Evolutionary conservation across 1,139 yeast genomes (phyloP).

Genomic region (Kodamaea plutei): DNA sequence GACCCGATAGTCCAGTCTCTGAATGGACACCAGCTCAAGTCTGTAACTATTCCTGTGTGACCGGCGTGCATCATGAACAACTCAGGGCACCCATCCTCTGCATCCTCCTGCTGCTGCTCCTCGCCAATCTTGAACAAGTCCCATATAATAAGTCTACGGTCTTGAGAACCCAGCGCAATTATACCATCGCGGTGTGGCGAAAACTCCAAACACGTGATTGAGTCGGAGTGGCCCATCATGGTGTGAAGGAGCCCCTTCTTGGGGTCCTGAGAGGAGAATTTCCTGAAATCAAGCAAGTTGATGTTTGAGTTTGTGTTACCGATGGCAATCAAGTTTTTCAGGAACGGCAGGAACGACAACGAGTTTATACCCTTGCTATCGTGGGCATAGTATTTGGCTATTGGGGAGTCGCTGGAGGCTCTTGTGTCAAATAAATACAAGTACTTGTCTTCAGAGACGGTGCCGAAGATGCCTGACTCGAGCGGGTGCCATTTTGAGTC

Average conservation of each 20-base stretch:
- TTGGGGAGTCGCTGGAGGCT: conserved; percentile 18
- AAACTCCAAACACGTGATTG: conserved; percentile 67
- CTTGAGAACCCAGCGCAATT: conserved; percentile 69
- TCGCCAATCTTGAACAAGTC: conserved; percentile 69
- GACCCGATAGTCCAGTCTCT: conserved; percentile 72
- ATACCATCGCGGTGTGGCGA: conserved; percentile 69
- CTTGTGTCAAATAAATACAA: conserved; percentile 44
- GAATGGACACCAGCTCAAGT: conserved; percentile 64
- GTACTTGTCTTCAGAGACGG: conserved; percentile 65
- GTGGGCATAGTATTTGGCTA: conserved; percentile 26
- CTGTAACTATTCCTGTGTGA: conserved; percentile 72
- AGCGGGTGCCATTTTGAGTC: conserved; percentile 69
- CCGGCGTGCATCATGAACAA: conserved; percentile 85
- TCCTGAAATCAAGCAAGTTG: conserved; percentile 57
- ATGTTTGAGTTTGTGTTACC: conserved; percentile 71
- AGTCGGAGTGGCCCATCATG: conserved; percentile 73
- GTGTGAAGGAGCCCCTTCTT: conserved; percentile 47
- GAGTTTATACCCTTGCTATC: conserved; percentile 53
- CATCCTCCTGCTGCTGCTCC: conserved; percentile 77
- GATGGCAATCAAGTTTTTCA: conserved; percentile 55
- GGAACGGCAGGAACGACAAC: conserved; percentile 60
- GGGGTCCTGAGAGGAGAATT: conserved; percentile 25
- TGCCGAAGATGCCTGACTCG: conserved; percentile 50
- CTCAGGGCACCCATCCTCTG: conserved; percentile 79
- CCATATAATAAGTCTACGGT: conserved; percentile 71